These are phyloP conservation scores for Lycium ferocissimum DNA, from an alignment of 257 asterid genomes.

Conservation along the genomic window DNA sequence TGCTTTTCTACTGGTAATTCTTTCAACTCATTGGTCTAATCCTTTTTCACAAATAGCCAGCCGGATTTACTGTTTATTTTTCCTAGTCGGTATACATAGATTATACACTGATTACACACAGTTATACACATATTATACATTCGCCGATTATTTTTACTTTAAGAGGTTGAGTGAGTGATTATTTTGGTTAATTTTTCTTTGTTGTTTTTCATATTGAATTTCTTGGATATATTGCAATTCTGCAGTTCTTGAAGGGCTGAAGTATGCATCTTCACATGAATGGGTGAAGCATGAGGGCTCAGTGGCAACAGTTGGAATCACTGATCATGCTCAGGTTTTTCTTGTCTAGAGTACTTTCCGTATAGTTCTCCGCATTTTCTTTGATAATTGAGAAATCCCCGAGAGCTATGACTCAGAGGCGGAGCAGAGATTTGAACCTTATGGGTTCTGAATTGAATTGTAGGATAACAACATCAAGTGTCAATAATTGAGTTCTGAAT, in stretches of 20 bases:
- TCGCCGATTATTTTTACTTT: background rate
- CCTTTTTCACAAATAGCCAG: background rate
- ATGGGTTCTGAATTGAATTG: background rate
- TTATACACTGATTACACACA: background rate
- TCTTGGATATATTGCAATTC: background rate
- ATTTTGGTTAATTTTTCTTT: background rate
- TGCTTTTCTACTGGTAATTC: slow-evolving; percentile 73
- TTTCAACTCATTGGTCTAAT: background rate
- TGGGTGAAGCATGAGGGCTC: slow-evolving; percentile 94
- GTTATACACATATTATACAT: no score
- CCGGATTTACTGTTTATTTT: background rate
- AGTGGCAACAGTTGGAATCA: slow-evolving; percentile 83
- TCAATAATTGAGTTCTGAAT: background rate
- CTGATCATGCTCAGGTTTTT: slow-evolving; percentile 89
- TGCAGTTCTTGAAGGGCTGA: slow-evolving; percentile 79
- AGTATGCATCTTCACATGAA: slow-evolving; percentile 83
- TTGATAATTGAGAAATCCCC: background rate
- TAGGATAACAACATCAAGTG: background rate
- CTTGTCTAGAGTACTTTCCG: background rate
- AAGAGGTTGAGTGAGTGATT: background rate
- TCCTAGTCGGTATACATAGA: background rate
- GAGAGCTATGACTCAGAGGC: background rate
- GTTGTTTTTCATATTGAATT: background rate
- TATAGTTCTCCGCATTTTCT: no score
- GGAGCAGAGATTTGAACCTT: background rate